These are phyloP conservation scores for Anthoceros angustus DNA, from an alignment of 225 moss, liverwort and hornwort species.

Conservation along the genomic window DNA sequence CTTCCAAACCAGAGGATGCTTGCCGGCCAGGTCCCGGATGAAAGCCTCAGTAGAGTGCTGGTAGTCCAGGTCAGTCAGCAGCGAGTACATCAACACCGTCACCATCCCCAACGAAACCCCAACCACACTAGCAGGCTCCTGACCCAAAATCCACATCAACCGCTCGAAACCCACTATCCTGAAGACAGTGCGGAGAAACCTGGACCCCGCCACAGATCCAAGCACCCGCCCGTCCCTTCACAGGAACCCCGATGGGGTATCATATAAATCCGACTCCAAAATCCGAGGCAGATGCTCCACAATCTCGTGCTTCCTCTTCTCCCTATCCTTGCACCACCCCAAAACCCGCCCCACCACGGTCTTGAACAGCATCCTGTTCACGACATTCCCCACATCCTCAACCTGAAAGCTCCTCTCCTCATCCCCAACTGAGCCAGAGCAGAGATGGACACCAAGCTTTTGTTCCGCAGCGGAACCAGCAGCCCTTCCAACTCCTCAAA, in stretches of 20 bases:
- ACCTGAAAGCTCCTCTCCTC: neutral
- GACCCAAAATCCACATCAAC: neutral
- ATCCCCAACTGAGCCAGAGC: neutral
- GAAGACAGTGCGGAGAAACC: neutral
- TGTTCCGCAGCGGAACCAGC: neutral
- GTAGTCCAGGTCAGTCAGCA: neutral
- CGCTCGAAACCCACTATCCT: neutral
- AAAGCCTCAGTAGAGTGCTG: neutral
- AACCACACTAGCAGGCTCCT: neutral
- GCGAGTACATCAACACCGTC: neutral
- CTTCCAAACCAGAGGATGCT: conserved; percentile 1
- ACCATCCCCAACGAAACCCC: neutral
- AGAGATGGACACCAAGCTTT: neutral
- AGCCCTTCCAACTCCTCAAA: neutral
- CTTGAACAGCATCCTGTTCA: conserved; percentile 1
- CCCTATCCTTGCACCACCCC: conserved; percentile 3
- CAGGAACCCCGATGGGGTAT: neutral
- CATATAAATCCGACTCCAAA: conserved; percentile 1
- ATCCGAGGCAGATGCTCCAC: neutral
- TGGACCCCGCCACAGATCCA: neutral
- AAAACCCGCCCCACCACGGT: neutral
- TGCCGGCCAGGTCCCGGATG: neutral
- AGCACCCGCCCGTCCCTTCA: neutral
- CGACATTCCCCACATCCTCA: neutral
- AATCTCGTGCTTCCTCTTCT: neutral